phyloP scores from a whole-genome alignment of 176 grass and related monocot genomes.

The Triticum urartu region DNA sequence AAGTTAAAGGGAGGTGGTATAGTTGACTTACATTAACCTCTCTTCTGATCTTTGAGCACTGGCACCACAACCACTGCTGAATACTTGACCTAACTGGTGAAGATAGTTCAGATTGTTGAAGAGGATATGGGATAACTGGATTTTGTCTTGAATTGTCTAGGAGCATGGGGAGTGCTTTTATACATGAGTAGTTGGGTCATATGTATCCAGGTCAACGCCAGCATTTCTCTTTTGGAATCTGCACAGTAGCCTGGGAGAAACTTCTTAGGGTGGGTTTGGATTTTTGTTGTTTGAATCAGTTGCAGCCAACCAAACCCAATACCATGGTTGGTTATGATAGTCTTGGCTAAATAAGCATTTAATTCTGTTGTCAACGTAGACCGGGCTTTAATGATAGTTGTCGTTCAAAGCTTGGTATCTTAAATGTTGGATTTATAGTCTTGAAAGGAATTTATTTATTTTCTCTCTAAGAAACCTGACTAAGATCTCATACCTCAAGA shows the following conservation, averaged over 20 bases:
- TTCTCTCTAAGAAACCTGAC: not conserved
- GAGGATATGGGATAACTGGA: not conserved
- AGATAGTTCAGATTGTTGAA: not conserved
- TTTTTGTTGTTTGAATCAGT: not conserved
- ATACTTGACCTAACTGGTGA: not conserved
- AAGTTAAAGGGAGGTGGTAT: not conserved
- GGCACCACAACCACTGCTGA: not conserved
- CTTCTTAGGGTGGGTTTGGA: not conserved
- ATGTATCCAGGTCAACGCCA: slow-evolving; percentile 16
- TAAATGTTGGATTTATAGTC: not conserved
- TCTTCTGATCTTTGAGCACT: not conserved
- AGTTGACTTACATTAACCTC: slow-evolving; percentile 27
- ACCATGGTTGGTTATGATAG: not conserved
- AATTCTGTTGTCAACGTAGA: not conserved
- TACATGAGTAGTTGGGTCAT: slow-evolving; percentile 14
- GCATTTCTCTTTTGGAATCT: slow-evolving; percentile 16
- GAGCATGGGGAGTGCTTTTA: slow-evolving; percentile 28
- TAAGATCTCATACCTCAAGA: not conserved
- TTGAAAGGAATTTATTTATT: not conserved
- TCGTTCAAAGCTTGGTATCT: not conserved
- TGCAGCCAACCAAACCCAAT: not conserved
- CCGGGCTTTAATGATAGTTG: not conserved
- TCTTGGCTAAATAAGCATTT: not conserved
- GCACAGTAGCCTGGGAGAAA: not conserved
- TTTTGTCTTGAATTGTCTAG: slow-evolving; percentile 8